Percentiles rank a stretch among this genome's conserved stretches.
Conservation (phyloP, 2,329 filamentous ascomycete species). For the Daldinia eschscholtzii region DNA sequence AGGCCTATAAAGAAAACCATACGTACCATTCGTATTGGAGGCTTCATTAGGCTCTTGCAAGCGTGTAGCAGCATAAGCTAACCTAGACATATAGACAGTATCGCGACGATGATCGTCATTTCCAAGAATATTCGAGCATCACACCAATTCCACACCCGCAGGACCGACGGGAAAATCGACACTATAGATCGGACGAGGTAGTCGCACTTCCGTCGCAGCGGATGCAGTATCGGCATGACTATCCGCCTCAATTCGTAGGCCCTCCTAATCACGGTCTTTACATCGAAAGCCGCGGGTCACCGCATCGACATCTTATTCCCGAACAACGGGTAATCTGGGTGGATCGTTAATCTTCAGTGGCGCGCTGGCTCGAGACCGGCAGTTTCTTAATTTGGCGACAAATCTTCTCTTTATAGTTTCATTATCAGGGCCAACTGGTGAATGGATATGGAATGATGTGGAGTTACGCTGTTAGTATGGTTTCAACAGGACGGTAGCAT, state of each 20-base stretch:
- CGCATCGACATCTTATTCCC: constrained; percentile 35
- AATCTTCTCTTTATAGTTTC: constrained; percentile 13
- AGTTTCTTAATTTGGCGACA: not conserved
- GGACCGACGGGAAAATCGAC: constrained; percentile 20
- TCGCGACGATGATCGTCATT: constrained; percentile 12
- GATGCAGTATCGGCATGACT: constrained; percentile 33
- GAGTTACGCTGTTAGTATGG: constrained; percentile 27
- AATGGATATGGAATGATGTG: constrained; percentile 6
- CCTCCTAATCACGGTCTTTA: constrained; percentile 41
- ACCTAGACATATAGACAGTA: constrained; percentile 36
- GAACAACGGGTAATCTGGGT: constrained; percentile 46
- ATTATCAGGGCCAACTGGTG: constrained; percentile 9
- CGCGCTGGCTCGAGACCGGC: not conserved
- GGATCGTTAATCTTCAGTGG: constrained; percentile 35
- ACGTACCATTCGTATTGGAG: not conserved
- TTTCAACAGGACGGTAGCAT: constrained; percentile 29
- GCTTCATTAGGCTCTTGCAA: not conserved
- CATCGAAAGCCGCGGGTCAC: constrained; percentile 35
- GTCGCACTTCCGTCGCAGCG: constrained; percentile 17
- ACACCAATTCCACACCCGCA: constrained; percentile 10
- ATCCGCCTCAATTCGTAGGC: constrained; percentile 41
- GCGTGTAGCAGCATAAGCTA: constrained; percentile 24
- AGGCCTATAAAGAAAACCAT: not conserved
- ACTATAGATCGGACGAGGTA: constrained; percentile 27
- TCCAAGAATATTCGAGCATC: constrained; percentile 26